Conservation (phyloP, 2,329 filamentous ascomycete species). For the Alternaria triticimaculans region DNA sequence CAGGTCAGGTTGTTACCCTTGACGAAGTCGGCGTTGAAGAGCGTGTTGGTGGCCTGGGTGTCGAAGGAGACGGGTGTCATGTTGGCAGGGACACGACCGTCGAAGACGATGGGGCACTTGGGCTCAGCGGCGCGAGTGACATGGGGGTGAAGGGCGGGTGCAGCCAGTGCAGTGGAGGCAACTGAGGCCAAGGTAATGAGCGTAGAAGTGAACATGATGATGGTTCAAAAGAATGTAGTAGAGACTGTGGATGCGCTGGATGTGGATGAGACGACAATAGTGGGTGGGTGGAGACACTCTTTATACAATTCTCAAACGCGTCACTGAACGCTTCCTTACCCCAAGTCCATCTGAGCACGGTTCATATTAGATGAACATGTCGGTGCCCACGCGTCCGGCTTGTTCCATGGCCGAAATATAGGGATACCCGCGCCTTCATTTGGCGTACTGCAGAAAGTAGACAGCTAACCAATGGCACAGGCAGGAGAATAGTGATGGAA, state of each 20-base stretch:
- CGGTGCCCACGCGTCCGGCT: slow-evolving; percentile 13
- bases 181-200: slow-evolving; percentile 27
- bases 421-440: slow-evolving; percentile 20
- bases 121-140: slow-evolving; percentile 19
- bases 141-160: slow-evolving; percentile 18
- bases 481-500: slow-evolving; percentile 25
- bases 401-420: slow-evolving; percentile 21
- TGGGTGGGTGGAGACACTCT: slow-evolving; percentile 3
- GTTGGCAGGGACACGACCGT: slow-evolving; percentile 42
- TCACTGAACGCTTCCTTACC: neutral
- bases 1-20: slow-evolving; percentile 61
- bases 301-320: slow-evolving; percentile 21
- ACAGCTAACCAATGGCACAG: slow-evolving; percentile 20
- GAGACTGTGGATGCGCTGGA: slow-evolving; percentile 11
- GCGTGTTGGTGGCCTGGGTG: slow-evolving; percentile 40
- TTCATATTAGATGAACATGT: slow-evolving; percentile 14
- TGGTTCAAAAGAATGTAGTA: slow-evolving; percentile 1
- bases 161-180: slow-evolving; percentile 36
- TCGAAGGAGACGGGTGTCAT: slow-evolving; percentile 40
- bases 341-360: neutral
- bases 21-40: slow-evolving; percentile 61
- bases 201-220: slow-evolving; percentile 33
- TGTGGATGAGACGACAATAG: neutral
- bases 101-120: slow-evolving; percentile 47
- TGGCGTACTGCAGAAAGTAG: neutral